Evolutionary conservation across 192 early-diverging fungal species (phyloP).

Genomic region (Coemansia sp.): DNA sequence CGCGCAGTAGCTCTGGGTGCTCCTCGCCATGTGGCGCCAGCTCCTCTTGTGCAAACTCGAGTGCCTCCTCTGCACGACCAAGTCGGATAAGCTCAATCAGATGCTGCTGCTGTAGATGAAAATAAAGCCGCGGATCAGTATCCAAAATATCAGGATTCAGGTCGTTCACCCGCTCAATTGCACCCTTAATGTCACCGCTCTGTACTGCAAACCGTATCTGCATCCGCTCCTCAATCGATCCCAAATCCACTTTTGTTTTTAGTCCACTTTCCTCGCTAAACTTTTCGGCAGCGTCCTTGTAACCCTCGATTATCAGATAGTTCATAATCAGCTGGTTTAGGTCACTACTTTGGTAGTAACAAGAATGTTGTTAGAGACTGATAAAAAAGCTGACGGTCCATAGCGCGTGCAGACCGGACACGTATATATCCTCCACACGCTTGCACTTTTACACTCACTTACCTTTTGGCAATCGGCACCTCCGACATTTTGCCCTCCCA

Average conservation of each 20-base stretch:
- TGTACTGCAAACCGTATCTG: constrained; percentile 90
- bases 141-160: constrained; percentile 98
- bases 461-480: constrained; percentile 82
- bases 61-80: constrained; percentile 75
- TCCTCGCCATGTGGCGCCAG: constrained; percentile 97
- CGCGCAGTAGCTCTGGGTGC: constrained; percentile 90
- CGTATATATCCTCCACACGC: no score
- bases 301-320: constrained; percentile 97
- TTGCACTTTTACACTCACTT: constrained; percentile 8
- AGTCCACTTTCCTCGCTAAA: constrained; percentile 88
- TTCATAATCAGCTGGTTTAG: constrained; percentile 99
- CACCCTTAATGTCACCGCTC: constrained; percentile 83
- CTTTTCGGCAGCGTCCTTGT: constrained; percentile 97
- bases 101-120: constrained; percentile 96
- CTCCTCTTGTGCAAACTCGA: constrained; percentile 97
- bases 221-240: constrained; percentile 93
- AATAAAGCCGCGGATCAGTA: constrained; percentile 88
- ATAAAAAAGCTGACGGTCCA: background rate
- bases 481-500: constrained; percentile 83
- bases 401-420: background rate
- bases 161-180: constrained; percentile 97
- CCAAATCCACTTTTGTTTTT: constrained; percentile 74
- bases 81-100: constrained; percentile 92
- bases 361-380: background rate
- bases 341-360: constrained; percentile 57